These are phyloP conservation scores for Brettanomyces anomalus DNA, from an alignment of 805 yeast genomes.

Conservation along the genomic window DNA sequence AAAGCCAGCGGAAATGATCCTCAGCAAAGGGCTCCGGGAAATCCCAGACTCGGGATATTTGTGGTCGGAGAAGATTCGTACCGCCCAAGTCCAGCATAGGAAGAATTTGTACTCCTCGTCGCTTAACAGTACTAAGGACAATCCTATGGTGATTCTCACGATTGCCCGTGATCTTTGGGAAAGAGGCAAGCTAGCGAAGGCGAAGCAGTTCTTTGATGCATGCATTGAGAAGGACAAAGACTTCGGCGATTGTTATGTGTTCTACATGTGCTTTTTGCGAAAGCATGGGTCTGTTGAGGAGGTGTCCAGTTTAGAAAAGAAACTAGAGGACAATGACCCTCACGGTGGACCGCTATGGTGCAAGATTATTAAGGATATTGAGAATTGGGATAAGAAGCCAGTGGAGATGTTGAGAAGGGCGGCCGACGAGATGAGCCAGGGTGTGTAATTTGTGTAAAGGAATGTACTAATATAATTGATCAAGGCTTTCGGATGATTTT, in stretches of 20 bases:
- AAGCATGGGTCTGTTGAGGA: slow-evolving; percentile 33
- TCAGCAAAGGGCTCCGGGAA: slow-evolving; percentile 49
- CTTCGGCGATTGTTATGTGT: slow-evolving; percentile 76
- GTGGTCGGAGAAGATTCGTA: slow-evolving; percentile 55
- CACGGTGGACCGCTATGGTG: slow-evolving; percentile 59
- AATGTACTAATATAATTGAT: too few species aligned
- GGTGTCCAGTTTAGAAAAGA: slow-evolving; percentile 24
- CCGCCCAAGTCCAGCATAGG: slow-evolving; percentile 33
- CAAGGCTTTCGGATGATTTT: too few species aligned
- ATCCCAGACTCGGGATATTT: slow-evolving; percentile 51
- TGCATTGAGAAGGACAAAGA: slow-evolving; percentile 36
- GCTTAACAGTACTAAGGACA: slow-evolving; percentile 52
- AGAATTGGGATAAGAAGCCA: slow-evolving; percentile 13
- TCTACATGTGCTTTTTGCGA: slow-evolving; percentile 40
- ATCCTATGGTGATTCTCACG: slow-evolving; percentile 46
- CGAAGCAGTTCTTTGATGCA: slow-evolving; percentile 70
- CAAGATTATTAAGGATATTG: slow-evolving; percentile 36
- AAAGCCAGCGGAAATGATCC: slow-evolving; percentile 42
- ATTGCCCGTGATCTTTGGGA: slow-evolving; percentile 64
- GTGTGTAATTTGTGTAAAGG: too few species aligned
- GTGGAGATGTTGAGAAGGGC: not conserved
- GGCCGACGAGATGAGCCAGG: not conserved
- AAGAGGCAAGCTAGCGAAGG: slow-evolving; percentile 54
- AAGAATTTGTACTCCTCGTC: slow-evolving; percentile 63
- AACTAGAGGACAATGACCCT: slow-evolving; percentile 40